Base-by-base conservation (phyloP, 2,329 filamentous ascomycete genomes). In the Cordyceps cateniannulata region DNA sequence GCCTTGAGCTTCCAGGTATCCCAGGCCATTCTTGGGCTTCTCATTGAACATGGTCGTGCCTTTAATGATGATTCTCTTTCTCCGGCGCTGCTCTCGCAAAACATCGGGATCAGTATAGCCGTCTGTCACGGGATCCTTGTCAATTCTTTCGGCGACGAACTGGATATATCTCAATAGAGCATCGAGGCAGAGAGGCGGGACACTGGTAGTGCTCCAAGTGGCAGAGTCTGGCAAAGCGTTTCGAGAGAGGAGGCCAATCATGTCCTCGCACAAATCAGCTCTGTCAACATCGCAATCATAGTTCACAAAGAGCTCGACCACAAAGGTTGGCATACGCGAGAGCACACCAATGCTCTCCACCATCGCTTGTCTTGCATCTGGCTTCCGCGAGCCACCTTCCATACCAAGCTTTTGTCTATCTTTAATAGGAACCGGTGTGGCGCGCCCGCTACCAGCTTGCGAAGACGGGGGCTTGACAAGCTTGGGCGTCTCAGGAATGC, bases 161-260 rank as follows among this genome's bases (percentile, higher is more conserved):
- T 97, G 93, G 38, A 99, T 85, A 68, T 93, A 98, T 18, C 91
- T 88, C 25, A 99, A 80, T 12, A 99, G 79, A 10, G 95, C 92
- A 75, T 99, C 95, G 24, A 99, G 80, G 69, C 95, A 99, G 3
- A 99, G 78, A 0, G 95, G 95, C 18, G 95, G 95, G 1, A 99
- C 96, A 70, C 96, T 99, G 5, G 93, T 97, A 12, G 95, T 99
- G 72, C 96, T 99, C 95, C 95, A 99, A 6, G 93, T 97, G 6
- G 93, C 95, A 9, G 95, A 96, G 72, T 99, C 95, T 0, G 95
- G 96, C 65, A 99, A 89, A 2, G 95, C 95, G 72, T 97, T 99
- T 62, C 95, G 85, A 22, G 95, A 93, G 18, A 99, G 79, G 38
- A 99, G 81, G 0, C 95, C 93, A 63, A 99, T 86, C 83, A 98